Evolutionary conservation across 176 grass and related monocot genomes (phyloP).

Genomic region (Calamus simplicifolius): DNA sequence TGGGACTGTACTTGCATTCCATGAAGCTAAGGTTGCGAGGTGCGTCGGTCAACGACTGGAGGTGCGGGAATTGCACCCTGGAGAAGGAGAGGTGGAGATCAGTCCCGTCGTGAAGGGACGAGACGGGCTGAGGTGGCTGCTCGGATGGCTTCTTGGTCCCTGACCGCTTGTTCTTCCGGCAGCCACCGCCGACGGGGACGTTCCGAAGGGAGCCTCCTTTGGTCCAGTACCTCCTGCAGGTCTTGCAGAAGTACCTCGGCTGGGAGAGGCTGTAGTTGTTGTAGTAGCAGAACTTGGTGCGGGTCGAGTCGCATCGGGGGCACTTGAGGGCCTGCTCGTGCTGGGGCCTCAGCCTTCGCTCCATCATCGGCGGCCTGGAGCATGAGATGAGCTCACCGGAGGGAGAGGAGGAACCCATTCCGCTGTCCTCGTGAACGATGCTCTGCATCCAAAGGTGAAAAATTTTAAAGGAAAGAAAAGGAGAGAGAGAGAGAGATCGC

Average conservation of each 20-base stretch:
- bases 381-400: conserved; percentile 56
- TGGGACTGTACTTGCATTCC: background rate
- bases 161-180: conserved; percentile 91
- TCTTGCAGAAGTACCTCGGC: conserved; percentile 97
- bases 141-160: conserved; percentile 36
- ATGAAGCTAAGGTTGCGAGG: background rate
- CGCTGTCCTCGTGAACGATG: conserved; percentile 47
- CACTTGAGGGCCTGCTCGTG: conserved; percentile 91
- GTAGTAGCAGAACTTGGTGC: conserved; percentile 99
- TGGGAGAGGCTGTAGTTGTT: conserved; percentile 98
- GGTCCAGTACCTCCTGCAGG: conserved; percentile 91
- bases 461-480: background rate
- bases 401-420: conserved; percentile 62
- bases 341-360: conserved; percentile 59
- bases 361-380: conserved; percentile 32
- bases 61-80: background rate
- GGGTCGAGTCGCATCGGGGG: conserved; percentile 75
- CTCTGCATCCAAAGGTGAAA: conserved; percentile 40
- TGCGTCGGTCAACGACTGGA: background rate
- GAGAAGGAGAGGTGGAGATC: conserved; percentile 57
- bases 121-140: background rate
- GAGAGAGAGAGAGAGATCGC: conserved; percentile 9
- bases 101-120: conserved; percentile 4
- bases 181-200: conserved; percentile 79
- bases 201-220: conserved; percentile 90